Percentiles rank a stretch among this genome's conserved stretches.
Evolutionary conservation across 192 early-diverging fungal species (phyloP).

Genomic region (Globomyces pollinis-pini): DNA sequence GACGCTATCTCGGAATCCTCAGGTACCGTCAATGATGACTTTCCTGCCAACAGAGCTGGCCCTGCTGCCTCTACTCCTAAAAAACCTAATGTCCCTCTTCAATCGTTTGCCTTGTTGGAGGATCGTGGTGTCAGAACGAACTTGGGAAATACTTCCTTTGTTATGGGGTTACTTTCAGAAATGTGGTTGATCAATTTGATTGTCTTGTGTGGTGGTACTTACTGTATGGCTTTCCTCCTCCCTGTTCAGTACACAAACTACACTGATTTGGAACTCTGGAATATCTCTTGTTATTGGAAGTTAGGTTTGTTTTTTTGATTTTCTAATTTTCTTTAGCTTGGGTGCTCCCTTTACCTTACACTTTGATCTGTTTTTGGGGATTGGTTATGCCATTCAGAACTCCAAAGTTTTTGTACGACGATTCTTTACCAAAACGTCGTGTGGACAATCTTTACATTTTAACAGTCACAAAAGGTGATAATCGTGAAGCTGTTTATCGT

Average conservation of each 20-base stretch:
- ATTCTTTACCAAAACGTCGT: constrained; percentile 35
- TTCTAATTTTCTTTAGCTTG: too few species aligned
- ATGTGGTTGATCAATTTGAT: constrained; percentile 45
- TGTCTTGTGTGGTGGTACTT: constrained; percentile 35
- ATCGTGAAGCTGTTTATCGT: constrained; percentile 46
- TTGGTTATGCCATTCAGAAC: constrained; percentile 47
- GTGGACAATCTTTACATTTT: constrained; percentile 54
- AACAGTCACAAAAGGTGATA: constrained; percentile 49
- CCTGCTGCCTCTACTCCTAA: constrained; percentile 12
- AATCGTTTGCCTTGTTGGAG: constrained; percentile 39
- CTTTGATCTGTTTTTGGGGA: constrained; percentile 51
- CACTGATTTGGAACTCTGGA: constrained; percentile 44
- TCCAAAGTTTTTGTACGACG: constrained; percentile 47
- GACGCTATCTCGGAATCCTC: too few species aligned
- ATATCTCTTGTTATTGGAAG: constrained; percentile 50
- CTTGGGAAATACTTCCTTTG: constrained; percentile 41
- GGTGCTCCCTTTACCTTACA: constrained; percentile 51
- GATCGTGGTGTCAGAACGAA: constrained; percentile 35
- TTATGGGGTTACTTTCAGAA: constrained; percentile 45
- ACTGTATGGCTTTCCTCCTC: constrained; percentile 38
- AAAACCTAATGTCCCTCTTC: constrained; percentile 16
- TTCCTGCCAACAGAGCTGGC: constrained; percentile 24
- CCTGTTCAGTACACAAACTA: constrained; percentile 25
- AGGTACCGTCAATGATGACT: constrained; percentile 26
- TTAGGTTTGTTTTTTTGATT: constrained; percentile 23